Evolutionary conservation across 2,329 filamentous ascomycete species (phyloP), one percentile per base, ranked within the genome.

Genomic region (Gaeumannomyces sp.): DNA sequence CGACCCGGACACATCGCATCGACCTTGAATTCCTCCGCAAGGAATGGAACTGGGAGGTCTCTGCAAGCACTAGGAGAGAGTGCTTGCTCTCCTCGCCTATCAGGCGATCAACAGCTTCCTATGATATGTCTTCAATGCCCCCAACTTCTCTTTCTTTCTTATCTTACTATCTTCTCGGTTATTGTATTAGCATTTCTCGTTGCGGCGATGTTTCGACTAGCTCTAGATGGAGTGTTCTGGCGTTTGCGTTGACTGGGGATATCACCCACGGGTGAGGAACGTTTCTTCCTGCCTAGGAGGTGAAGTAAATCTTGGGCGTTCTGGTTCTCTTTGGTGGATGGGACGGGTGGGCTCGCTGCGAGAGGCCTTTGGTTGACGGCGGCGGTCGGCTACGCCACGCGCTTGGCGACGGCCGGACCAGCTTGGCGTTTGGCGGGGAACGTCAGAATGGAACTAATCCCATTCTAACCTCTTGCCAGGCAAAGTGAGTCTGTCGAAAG

Each of bases 81-180:
- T 53, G n/a, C 22, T 50, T 22, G 38, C 38, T 10, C 22, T 25
- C 22, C 7, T 53, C 10, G 45, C 45, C 45, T 10, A n/a, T 53
- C 45, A n/a, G 22, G 11, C 4, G 45, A 25, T 53, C 22, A 25
- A 53, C 22, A n/a, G 8, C 6, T 53, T 53, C 14, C 22, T 53
- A 53, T 25, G 45, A 53, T 45, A 25, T 25, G n/a, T 53, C 10
- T 53, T 53, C 45, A 2, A n/a, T 53, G 19, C 22, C 45, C 19
- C 1, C 45, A 7, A 11, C 45, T 64, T 68, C 65, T 63, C 65
- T 66, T 64, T 61, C 68, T 62, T 68, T 67, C 63, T 7, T 57
- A 58, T 60, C 25, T 35, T 31, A 13, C 25, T 19, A 28, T 31
- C 22, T 31, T 19, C 16, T 28, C 31, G 28, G 8, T 25, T n/a